phyloP scores from a whole-genome alignment of 163 green algal species.

The Scenedesmus sp. region DNA sequence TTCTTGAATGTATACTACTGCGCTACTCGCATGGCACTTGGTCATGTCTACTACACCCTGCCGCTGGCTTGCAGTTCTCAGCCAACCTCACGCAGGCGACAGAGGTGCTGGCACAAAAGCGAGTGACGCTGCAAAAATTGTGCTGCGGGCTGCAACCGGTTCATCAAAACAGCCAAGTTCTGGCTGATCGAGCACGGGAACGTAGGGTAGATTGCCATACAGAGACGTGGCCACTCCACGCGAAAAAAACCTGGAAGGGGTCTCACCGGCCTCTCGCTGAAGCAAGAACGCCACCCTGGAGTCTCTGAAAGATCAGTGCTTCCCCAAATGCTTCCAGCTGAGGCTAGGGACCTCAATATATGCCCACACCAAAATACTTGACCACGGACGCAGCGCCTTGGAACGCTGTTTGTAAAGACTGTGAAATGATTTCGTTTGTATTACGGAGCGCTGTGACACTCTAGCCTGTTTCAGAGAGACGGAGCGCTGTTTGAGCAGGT shows the following conservation, averaged over 20 bases:
- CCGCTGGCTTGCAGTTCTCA: no score
- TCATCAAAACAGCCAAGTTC: not conserved
- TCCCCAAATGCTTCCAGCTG: not conserved
- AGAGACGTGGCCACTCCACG: not conserved
- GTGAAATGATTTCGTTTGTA: not conserved
- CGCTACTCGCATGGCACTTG: not conserved
- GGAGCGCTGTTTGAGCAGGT: not conserved
- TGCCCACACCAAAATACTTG: not conserved
- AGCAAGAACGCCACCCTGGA: not conserved
- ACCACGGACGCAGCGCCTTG: not conserved
- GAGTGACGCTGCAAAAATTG: not conserved
- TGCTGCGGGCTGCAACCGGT: not conserved
- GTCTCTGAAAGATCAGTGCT: not conserved
- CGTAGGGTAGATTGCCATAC: not conserved
- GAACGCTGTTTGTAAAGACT: not conserved
- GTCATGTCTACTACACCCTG: not conserved
- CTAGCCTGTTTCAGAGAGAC: not conserved
- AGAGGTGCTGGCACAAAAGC: not conserved
- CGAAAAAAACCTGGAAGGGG: not conserved
- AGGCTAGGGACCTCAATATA: not conserved
- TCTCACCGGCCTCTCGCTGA: not conserved
- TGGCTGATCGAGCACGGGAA: not conserved
- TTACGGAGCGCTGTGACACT: conserved; percentile 12
- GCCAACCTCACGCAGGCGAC: not conserved
- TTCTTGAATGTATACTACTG: not conserved